Base-by-base conservation (phyloP, 768 basidiomycete species). In the Jaapia argillacea region DNA sequence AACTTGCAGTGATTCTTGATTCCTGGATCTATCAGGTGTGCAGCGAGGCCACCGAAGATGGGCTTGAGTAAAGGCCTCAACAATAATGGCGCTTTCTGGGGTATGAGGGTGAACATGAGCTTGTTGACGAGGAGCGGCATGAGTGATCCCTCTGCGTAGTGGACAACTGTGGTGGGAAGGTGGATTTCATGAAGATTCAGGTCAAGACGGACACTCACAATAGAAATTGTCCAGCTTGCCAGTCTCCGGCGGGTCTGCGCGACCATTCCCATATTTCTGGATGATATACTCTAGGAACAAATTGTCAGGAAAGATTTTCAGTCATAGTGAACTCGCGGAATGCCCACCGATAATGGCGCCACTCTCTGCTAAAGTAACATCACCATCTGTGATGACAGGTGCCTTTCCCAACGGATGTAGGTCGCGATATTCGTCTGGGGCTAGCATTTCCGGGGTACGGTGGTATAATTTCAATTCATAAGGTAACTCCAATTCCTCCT, bases 401-500 rank as follows among this genome's bases (percentile, higher is more conserved):
- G 66, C 58, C 48, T 68, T 72, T 21, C 73, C 70, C 6, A 72
- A 51, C n/a, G 72, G 70, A 38, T 67, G 59, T 21, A 71, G 42
- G 2, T 62, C 43, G 21, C 52, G 49, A 6, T 70, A 51, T 41
- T 68, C 66, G 22, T 56, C 50, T 10, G 69, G 68, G 6, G 69
- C 69, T 28, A 44, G 51, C 26, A 53, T 36, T 23, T 58, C 46
- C 13, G 54, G 50, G 7, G 42, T 37, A 24, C 67, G 60, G 40
- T 64, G 46, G 46, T 71, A 71, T 42, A 54, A 56, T 50, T 68
- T 70, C 51, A 74, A 58, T 36, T 63, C 56, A 46, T 74, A 74
- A 1, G 64, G 58, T 1, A 69, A 47, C n/a, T 58, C 55, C 6
- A 79, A 63, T 48, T 79, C 76, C 54, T 78, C 74, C 74, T 75